Base-by-base conservation (phyloP, 2,329 filamentous ascomycete species). In the Xylaria sp. region DNA sequence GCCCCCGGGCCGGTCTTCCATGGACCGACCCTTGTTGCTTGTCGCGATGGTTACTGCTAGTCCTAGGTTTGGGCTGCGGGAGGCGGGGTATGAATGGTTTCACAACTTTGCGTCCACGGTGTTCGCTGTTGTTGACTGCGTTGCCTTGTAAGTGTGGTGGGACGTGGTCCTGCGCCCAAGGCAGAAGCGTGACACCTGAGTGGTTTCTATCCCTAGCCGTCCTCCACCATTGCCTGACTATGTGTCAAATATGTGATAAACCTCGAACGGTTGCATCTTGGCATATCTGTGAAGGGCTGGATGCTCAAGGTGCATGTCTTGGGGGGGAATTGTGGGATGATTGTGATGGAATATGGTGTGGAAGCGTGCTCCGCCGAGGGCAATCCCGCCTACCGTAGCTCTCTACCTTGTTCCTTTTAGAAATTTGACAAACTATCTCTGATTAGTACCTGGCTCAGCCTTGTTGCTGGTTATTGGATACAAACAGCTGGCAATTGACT, bases 21-120 rank as follows among this genome's bases (percentile, higher is more conserved):
- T 55, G 54, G 69, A 20, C 73, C 73, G 69, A 20, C 73, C 73
- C 25, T 75, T 73, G 15, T 71, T 78, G 56, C 69, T 79, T 55
- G 36, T 42, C 53, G 6, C 33, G 51, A 29, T 50, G 33, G 11
- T n/a, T n/a, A n/a, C n/a, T n/a, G n/a, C 17, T 22, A 75, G 45
- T 31, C 77, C 78, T 25, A 76, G 72, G 38, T 66, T 77, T 49
- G 72, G 72, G 20, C 70, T 65, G 68, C 71, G 33, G 74, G 71
- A 36, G 75, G 73, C 36, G 78, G 78, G 72, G 76, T 72, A 3
- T 78, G 45, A 44, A 13, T 51, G 59, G 63, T 62, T 62, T 68
- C 63, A 68, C 63, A 57, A n/a, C 66, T 60, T 47, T 42, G 51
- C 58, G 38, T 66, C 17, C 25, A 57, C 33, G 67, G 64, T 55